These are phyloP conservation scores for Trichoderma sp. DNA, from an alignment of 2,329 filamentous ascomycete genomes.

Conservation along the genomic window DNA sequence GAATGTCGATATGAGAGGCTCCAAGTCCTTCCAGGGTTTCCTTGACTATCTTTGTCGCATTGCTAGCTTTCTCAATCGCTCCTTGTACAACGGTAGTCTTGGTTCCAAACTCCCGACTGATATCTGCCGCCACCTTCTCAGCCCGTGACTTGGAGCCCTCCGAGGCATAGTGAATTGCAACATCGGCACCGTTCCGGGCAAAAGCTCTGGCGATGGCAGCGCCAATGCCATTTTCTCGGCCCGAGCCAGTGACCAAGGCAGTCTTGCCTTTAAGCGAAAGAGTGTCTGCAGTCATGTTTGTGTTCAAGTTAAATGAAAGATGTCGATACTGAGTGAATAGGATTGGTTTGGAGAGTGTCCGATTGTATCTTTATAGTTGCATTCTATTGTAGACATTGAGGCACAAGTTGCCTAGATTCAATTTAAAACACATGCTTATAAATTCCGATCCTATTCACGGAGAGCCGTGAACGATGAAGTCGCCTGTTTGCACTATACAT, in stretches of 20 bases:
- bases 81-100: neutral
- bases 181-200: constrained; percentile 41
- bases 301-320: neutral
- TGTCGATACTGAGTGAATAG: neutral
- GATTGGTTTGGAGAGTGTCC: neutral
- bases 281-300: neutral
- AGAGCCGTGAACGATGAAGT: neutral
- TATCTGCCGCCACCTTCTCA: neutral
- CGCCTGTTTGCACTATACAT: neutral
- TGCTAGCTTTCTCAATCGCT: neutral
- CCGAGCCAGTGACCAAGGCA: constrained; percentile 47
- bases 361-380: neutral
- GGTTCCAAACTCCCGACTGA: neutral
- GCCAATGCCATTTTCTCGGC: constrained; percentile 44
- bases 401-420: neutral
- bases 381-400: neutral
- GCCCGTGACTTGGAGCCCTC: constrained; percentile 26
- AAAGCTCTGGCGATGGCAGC: constrained; percentile 42
- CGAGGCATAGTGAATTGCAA: constrained; percentile 43
- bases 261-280: constrained; percentile 42
- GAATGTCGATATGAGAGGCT: neutral
- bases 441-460: neutral
- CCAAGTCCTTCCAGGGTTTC: neutral
- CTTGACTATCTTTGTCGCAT: neutral
- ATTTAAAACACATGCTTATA: neutral